Percentiles rank a stretch among this genome's conserved stretches.
phyloP scores from a whole-genome alignment of 1,284 basidiomycete species.

The Ceratobasidium sp. region DNA sequence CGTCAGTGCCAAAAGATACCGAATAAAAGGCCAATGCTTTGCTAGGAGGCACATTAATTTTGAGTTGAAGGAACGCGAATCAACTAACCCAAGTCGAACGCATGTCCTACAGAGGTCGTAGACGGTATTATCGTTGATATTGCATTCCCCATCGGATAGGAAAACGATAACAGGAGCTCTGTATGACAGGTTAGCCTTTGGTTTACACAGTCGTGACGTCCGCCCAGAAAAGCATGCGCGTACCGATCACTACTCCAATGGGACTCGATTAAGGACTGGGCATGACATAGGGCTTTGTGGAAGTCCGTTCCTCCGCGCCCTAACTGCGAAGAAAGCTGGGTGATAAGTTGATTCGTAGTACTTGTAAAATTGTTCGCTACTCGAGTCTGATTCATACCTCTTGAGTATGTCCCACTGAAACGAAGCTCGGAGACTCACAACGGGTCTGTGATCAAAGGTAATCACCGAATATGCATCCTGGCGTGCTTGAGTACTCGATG shows the following conservation, averaged over 20 bases:
- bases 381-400: not conserved
- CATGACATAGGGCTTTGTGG: too few species aligned
- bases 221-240: too few species aligned
- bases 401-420: conserved; percentile 50
- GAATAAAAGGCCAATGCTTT: conserved; percentile 66
- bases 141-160: conserved; percentile 64
- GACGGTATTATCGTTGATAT: conserved; percentile 53
- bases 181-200: not conserved
- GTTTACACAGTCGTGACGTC: too few species aligned
- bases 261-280: too few species aligned
- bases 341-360: too few species aligned
- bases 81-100: conserved; percentile 56
- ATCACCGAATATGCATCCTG: conserved; percentile 65
- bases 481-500: conserved; percentile 64
- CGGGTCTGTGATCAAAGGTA: conserved; percentile 54
- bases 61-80: not conserved
- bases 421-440: conserved; percentile 40
- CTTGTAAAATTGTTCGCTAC: conserved; percentile 59
- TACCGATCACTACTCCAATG: conserved; percentile 67
- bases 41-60: conserved; percentile 48
- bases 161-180: conserved; percentile 67
- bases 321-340: too few species aligned
- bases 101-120: conserved; percentile 58
- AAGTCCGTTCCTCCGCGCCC: too few species aligned
- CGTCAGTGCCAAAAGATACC: conserved; percentile 60